Conservation (phyloP, 768 basidiomycete genomes). For the Boletus sp. region DNA sequence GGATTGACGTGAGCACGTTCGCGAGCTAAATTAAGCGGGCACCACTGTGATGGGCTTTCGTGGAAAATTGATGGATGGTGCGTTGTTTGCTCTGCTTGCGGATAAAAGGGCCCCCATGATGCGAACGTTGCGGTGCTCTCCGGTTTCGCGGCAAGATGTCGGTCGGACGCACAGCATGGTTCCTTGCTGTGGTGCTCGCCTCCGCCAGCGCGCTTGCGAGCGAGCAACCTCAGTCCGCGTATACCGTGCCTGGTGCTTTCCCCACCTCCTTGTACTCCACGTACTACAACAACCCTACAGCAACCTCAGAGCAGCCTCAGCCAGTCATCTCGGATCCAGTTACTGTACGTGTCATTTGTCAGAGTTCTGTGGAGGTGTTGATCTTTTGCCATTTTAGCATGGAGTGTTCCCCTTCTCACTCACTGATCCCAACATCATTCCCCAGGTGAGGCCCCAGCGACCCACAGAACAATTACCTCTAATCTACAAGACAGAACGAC, state of each 20-base stretch:
- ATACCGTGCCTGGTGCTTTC: constrained; percentile 59
- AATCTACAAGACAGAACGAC: constrained; percentile 39
- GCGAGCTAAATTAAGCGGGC: constrained; percentile 3
- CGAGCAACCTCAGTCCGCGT: constrained; percentile 25
- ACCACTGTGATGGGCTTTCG: background rate
- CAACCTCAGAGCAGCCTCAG: constrained; percentile 68
- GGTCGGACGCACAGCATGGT: background rate
- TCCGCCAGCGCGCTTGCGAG: constrained; percentile 2
- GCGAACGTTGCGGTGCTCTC: background rate
- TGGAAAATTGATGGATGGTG: constrained; percentile 1
- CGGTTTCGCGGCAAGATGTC: constrained; percentile 7
- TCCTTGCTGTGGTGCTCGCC: constrained; percentile 6
- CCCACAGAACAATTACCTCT: background rate
- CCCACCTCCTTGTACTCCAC: constrained; percentile 60
- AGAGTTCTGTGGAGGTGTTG: background rate
- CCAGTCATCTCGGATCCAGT: constrained; percentile 76
- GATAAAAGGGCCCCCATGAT: constrained; percentile 5
- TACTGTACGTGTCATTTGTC: constrained; percentile 37
- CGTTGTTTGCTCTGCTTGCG: background rate
- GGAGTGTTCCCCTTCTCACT: constrained; percentile 55
- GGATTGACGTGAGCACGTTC: constrained; percentile 19
- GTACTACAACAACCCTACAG: constrained; percentile 73
- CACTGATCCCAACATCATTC: constrained; percentile 61
- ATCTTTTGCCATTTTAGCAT: constrained; percentile 39
- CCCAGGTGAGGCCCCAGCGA: constrained; percentile 31